Conservation (phyloP, 2,329 filamentous ascomycete species). For the Cercospora sesami region DNA sequence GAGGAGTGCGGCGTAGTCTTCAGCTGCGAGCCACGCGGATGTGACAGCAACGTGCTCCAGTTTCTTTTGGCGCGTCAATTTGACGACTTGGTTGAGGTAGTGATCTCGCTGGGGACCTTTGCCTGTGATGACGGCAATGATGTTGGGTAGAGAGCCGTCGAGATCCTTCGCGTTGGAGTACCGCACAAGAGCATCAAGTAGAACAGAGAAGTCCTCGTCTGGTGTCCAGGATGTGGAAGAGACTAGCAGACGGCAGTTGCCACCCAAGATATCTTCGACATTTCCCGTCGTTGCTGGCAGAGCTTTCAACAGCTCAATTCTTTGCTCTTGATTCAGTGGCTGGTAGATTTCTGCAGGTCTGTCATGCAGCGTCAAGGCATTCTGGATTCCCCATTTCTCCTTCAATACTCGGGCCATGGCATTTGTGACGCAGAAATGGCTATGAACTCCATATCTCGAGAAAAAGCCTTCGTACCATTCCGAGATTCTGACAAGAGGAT, state of each 20-base stretch:
- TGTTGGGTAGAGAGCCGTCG: conserved; percentile 55
- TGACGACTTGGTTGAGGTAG: conserved; percentile 67
- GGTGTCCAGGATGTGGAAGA: conserved; percentile 97
- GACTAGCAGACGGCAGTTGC: conserved; percentile 68
- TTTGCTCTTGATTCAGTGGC: conserved; percentile 58
- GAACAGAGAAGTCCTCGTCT: conserved; percentile 88
- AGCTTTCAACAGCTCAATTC: conserved; percentile 61
- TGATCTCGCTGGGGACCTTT: conserved; percentile 81
- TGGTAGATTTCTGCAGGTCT: conserved; percentile 80
- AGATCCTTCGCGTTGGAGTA: conserved; percentile 59
- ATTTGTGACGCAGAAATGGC: conserved; percentile 81
- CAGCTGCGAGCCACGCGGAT: conserved; percentile 81
- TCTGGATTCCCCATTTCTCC: conserved; percentile 62
- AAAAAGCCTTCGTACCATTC: conserved; percentile 74
- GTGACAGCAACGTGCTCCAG: conserved; percentile 70
- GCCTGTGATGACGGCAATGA: conserved; percentile 91
- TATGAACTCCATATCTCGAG: conserved; percentile 61
- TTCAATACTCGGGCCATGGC: conserved; percentile 79
- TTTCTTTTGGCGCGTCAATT: conserved; percentile 61
- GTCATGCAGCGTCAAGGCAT: conserved; percentile 73
- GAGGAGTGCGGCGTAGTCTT: conserved; percentile 81
- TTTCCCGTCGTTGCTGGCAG: conserved; percentile 65
- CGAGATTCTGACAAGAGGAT: conserved; percentile 76
- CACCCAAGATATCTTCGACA: conserved; percentile 48
- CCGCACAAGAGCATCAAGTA: conserved; percentile 75